Evolutionary conservation across 129 eudicot species (phyloP).

Genomic region (Centaurea solstitialis): DNA sequence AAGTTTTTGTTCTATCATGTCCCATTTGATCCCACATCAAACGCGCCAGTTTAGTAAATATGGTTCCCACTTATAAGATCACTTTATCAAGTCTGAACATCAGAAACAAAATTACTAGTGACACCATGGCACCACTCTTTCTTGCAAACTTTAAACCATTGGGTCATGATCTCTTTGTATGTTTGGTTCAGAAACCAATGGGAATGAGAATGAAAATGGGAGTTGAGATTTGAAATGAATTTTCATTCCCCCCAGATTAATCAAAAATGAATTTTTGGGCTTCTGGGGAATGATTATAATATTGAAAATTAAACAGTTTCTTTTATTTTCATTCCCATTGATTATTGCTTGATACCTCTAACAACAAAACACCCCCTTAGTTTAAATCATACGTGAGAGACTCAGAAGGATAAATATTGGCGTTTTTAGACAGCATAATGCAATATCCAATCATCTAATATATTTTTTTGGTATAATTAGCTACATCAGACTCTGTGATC

Average conservation of each 20-base stretch:
- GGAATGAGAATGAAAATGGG: too few relatives aligned
- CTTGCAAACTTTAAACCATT: not conserved
- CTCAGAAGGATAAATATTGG: not conserved
- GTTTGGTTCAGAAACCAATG: too few relatives aligned
- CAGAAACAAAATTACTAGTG: not conserved
- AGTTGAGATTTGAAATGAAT: too few relatives aligned
- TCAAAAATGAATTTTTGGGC: too few relatives aligned
- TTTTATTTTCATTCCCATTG: too few relatives aligned
- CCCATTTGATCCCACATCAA: not conserved
- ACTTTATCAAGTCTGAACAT: not conserved
- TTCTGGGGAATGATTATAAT: too few relatives aligned
- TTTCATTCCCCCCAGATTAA: too few relatives aligned
- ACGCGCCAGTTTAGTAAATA: not conserved
- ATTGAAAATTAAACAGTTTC: too few relatives aligned
- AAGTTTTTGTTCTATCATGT: too few relatives aligned
- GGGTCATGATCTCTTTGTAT: not conserved
- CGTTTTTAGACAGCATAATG: not conserved
- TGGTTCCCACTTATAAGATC: not conserved
- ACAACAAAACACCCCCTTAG: not conserved
- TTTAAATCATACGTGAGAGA: not conserved
- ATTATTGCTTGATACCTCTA: too few relatives aligned
- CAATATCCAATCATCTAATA: not conserved
- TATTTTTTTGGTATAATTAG: not conserved
- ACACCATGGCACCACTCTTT: not conserved
- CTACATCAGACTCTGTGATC: not conserved